phyloP scores from a whole-genome alignment of 2,329 filamentous ascomycete genomes.

The Sarocladium oryzae region DNA sequence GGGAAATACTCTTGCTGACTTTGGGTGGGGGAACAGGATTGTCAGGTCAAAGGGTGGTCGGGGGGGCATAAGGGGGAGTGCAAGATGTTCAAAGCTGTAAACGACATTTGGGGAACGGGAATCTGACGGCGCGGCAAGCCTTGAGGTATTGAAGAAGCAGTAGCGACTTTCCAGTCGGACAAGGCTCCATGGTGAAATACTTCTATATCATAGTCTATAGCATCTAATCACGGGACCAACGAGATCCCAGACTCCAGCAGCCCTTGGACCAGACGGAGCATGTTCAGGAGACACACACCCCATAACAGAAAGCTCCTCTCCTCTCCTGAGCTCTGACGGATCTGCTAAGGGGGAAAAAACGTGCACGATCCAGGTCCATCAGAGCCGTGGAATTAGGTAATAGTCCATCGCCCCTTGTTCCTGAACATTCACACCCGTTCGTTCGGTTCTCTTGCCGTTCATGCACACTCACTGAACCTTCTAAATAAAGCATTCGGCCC shows the following conservation, averaged over 20 bases:
- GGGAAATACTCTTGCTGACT: background rate
- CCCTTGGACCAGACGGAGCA: too few species aligned
- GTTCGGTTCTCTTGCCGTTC: too few species aligned
- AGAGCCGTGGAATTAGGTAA: conserved; percentile 8
- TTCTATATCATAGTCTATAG: too few species aligned
- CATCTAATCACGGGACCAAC: too few species aligned
- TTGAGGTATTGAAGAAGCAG: too few species aligned
- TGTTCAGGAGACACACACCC: too few species aligned
- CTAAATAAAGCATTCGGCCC: conserved; percentile 6
- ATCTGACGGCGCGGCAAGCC: background rate
- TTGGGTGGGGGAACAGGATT: conserved; percentile 3
- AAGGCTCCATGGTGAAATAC: too few species aligned
- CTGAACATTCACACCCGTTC: background rate
- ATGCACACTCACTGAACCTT: too few species aligned
- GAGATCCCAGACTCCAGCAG: too few species aligned
- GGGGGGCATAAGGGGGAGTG: conserved; percentile 15
- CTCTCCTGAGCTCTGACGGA: too few species aligned
- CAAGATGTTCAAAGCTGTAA: conserved; percentile 13
- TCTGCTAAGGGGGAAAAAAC: background rate
- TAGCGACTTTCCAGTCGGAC: too few species aligned
- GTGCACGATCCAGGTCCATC: background rate
- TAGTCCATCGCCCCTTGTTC: background rate
- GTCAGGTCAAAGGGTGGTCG: conserved; percentile 15
- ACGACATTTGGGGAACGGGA: conserved; percentile 4
- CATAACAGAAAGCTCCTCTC: too few species aligned